Conservation (phyloP, 106 monocot genomes). For the Chionographis japonica region DNA sequence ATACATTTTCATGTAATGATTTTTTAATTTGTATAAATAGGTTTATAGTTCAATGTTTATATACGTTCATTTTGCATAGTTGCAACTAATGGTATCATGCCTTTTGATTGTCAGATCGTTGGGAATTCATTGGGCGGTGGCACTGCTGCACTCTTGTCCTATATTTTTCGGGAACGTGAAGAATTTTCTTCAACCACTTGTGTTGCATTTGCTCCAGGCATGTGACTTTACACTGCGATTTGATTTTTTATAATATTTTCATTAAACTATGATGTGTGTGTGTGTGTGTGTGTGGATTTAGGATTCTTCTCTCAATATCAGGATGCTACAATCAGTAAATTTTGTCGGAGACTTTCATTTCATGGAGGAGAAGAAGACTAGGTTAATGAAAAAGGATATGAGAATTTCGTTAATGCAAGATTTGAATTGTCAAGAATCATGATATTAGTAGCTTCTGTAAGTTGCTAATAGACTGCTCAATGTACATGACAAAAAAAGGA, state of each 20-base stretch:
- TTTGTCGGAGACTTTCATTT: no score
- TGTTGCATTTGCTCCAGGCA: slow-evolving; percentile 63
- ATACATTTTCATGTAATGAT: no score
- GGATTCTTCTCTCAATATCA: background rate
- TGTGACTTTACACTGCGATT: background rate
- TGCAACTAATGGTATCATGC: background rate
- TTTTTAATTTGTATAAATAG: no score
- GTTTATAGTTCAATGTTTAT: background rate
- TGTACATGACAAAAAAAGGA: no score
- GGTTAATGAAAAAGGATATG: no score
- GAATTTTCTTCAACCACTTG: slow-evolving; percentile 55
- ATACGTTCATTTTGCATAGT: background rate
- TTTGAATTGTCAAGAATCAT: no score
- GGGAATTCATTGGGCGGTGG: slow-evolving; percentile 68
- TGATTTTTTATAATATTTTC: background rate
- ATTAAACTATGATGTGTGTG: background rate
- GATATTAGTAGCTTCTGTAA: no score
- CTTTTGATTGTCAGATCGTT: slow-evolving; percentile 33
- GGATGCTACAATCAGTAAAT: no score
- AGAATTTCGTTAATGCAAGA: no score
- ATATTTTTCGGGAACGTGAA: slow-evolving; percentile 50
- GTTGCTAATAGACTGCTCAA: no score
- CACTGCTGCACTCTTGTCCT: slow-evolving; percentile 55
- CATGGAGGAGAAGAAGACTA: no score
- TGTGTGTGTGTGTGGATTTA: background rate